These are phyloP conservation scores for Fusarium veterinarium DNA, from an alignment of 2,329 filamentous ascomycete genomes.

Conservation along the genomic window DNA sequence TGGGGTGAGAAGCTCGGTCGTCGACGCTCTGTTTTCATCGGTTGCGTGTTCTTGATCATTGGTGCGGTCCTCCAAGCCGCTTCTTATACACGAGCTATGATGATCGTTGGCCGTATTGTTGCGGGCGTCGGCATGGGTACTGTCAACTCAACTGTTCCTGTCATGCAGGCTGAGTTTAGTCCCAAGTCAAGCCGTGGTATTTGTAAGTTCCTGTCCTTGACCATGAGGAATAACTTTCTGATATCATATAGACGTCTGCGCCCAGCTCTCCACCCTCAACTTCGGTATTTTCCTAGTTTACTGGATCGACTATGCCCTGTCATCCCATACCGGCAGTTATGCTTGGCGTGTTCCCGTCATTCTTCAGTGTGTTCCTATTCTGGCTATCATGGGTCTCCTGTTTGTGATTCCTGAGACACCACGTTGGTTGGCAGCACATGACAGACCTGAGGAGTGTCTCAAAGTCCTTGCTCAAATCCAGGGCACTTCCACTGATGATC, in stretches of 20 bases:
- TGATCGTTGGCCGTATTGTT: conserved; percentile 59
- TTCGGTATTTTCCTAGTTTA: conserved; percentile 58
- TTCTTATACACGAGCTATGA: conserved; percentile 55
- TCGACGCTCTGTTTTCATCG: conserved; percentile 55
- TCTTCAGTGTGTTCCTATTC: conserved; percentile 54
- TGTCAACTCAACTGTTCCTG: conserved; percentile 58
- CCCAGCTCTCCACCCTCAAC: conserved; percentile 60
- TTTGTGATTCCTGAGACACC: conserved; percentile 57
- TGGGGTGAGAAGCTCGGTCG: conserved; percentile 59
- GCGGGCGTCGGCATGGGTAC: conserved; percentile 61
- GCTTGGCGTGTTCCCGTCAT: conserved; percentile 57
- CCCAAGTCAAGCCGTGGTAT: conserved; percentile 53
- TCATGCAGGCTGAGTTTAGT: conserved; percentile 57
- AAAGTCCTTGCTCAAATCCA: conserved; percentile 54
- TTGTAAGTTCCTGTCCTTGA: conserved; percentile 28
- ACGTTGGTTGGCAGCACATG: conserved; percentile 56
- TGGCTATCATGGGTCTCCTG: conserved; percentile 54
- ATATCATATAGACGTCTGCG: conserved; percentile 53
- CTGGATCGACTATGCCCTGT: conserved; percentile 59
- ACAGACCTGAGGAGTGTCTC: conserved; percentile 51
- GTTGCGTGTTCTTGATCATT: conserved; percentile 57
- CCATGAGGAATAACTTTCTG: not conserved
- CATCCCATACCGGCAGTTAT: conserved; percentile 45
- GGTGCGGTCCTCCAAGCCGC: conserved; percentile 59
- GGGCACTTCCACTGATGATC: conserved; percentile 33